A percentile compares a stretch with the other conserved stretches of the same genome.
Evolutionary conservation across 495 filamentous ascomycete species (phyloP).

Genomic region (Xylaria bambusicola): DNA sequence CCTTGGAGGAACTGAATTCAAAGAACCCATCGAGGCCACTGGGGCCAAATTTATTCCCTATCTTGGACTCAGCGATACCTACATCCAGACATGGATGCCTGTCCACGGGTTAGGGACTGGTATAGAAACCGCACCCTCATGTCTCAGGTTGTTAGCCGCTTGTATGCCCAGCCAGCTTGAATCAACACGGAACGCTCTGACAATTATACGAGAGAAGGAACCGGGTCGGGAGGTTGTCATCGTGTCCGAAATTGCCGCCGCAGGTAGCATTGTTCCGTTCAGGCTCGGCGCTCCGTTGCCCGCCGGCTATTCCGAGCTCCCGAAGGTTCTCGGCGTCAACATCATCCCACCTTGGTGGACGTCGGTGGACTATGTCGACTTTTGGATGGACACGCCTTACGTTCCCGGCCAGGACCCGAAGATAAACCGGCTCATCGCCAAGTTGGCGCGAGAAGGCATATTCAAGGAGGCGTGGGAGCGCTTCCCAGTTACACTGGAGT

Average conservation of each 20-base stretch:
- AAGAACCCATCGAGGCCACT: slow-evolving; percentile 19
- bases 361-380: slow-evolving; percentile 25
- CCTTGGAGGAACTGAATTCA: slow-evolving; percentile 20
- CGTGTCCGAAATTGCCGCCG: slow-evolving; percentile 22
- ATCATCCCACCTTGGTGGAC: slow-evolving; percentile 29
- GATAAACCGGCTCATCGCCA: slow-evolving; percentile 16
- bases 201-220: slow-evolving; percentile 8
- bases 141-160: slow-evolving; percentile 20
- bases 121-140: slow-evolving; percentile 21
- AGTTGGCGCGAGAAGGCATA: slow-evolving; percentile 9
- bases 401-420: slow-evolving; percentile 10
- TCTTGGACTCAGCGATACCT: slow-evolving; percentile 16
- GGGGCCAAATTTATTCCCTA: slow-evolving; percentile 27
- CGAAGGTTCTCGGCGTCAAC: slow-evolving; percentile 25
- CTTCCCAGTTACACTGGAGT: slow-evolving; percentile 3
- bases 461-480: slow-evolving; percentile 7
- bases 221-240: slow-evolving; percentile 25
- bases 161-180: slow-evolving; percentile 24
- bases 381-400: slow-evolving; percentile 25
- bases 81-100: slow-evolving; percentile 14
- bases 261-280: slow-evolving; percentile 22
- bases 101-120: slow-evolving; percentile 17
- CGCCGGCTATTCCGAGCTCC: slow-evolving; percentile 18
- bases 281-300: slow-evolving; percentile 20
- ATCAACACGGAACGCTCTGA: slow-evolving; percentile 18